Evolutionary conservation across 192 early-diverging fungal genomes (phyloP), one percentile per base, ranked within the genome.

Genomic region (Diversispora eburnea): DNA sequence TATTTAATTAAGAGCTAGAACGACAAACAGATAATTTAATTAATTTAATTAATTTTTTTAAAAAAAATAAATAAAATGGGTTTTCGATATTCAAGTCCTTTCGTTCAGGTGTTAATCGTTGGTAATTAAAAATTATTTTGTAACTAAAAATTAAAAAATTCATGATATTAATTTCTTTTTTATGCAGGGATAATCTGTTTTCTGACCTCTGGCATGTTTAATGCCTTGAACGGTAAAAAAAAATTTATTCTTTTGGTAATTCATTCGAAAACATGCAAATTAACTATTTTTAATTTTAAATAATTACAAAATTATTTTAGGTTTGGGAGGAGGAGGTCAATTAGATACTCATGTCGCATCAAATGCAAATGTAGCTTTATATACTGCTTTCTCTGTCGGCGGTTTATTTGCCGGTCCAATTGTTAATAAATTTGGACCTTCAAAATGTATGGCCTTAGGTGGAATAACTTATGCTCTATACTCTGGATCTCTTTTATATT

Each of bases 361-460:
- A 80, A 87, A 92, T 67, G 91, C 88, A 77, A 90, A 89, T 77
- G 90, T 90, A 8, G 91, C 93, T 46, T 85, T 94, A 7, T 90
- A 91, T 80, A 83, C 86, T 39, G 89, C 89, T 61, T 94, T 94
- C 68, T 85, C 91, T 54, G 81, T 94, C 47, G 91, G 90, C 76
- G 89, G 90, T 70, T 78, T 94, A 4, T 77, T 91, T 47, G 90
- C 90, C 52, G 93, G 91, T 62, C 86, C 86, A 41, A 84, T 92
- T 46, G 89, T 91, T 78, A 94, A 94, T 77, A 89, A 92, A 39
- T 83, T 89, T 45, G 93, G 93, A 55, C 88, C 88, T 57, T 85
- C 88, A 69, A 82, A 83, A 79, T 84, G 89, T 33, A 90, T 93
- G 73, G 84, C 87, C 42, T 64, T 84, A 58, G 91, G 89, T 57